Percentiles rank a stretch among this genome's conserved stretches.
Evolutionary conservation across 1,284 basidiomycete genomes (phyloP).

Genomic region (Puccinia novopanici): DNA sequence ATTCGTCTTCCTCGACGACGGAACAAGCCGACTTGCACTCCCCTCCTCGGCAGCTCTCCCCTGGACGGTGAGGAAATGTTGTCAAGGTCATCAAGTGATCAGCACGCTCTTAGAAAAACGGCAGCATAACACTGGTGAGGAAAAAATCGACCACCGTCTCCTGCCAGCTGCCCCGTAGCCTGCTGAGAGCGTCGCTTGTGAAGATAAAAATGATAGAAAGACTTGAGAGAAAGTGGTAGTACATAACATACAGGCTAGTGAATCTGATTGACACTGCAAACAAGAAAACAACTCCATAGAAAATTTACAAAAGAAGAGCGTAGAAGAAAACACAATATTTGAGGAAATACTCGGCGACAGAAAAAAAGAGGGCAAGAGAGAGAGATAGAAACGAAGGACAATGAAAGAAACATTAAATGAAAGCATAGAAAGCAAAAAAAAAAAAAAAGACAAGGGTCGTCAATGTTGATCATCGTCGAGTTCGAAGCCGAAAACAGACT

Average conservation of each 20-base stretch:
- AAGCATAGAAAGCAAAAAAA: background rate
- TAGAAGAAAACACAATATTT: background rate
- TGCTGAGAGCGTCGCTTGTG: no score
- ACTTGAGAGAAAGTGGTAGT: background rate
- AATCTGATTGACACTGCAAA: background rate
- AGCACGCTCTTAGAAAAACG: no score
- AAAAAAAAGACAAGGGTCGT: no score
- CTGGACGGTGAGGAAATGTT: background rate
- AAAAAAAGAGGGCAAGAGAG: background rate
- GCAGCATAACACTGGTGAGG: no score
- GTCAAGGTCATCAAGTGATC: no score
- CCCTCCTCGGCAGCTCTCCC: background rate
- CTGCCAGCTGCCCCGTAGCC: no score
- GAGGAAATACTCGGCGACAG: background rate
- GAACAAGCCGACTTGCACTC: background rate
- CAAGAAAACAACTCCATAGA: background rate
- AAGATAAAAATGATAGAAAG: background rate
- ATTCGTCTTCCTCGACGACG: background rate
- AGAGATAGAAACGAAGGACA: background rate
- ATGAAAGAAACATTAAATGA: background rate
- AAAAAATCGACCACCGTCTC: no score
- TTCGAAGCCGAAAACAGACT: conserved; percentile 28
- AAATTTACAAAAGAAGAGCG: background rate
- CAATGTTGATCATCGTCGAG: conserved; percentile 26
- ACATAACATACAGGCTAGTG: background rate